Conservation (phyloP, 2,329 filamentous ascomycete species). For the Talaromyces sp. region DNA sequence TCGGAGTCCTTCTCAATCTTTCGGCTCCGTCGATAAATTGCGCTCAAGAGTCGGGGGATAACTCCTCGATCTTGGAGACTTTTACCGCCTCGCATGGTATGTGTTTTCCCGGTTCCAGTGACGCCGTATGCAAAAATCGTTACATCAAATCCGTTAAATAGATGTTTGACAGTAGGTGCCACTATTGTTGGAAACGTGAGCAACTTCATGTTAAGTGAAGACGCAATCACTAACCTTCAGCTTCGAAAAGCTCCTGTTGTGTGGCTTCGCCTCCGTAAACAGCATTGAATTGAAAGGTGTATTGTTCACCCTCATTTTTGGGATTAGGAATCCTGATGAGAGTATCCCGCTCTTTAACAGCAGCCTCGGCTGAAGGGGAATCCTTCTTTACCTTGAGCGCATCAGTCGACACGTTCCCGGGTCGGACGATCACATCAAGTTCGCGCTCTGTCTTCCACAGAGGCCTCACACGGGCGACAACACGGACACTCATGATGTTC, state of each 20-base stretch:
- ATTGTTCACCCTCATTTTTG: conserved; percentile 86
- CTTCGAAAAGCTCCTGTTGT: conserved; percentile 84
- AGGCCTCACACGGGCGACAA: conserved; percentile 86
- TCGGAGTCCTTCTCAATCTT: conserved; percentile 78
- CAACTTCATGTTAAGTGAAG: neutral
- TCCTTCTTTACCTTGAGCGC: conserved; percentile 27
- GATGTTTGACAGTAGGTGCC: conserved; percentile 80
- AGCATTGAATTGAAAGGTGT: conserved; percentile 89
- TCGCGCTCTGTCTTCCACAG: conserved; percentile 81
- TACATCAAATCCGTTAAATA: conserved; percentile 79
- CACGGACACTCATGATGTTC: conserved; percentile 59
- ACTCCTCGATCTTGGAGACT: conserved; percentile 81
- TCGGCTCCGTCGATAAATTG: conserved; percentile 78
- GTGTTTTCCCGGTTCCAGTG: conserved; percentile 90
- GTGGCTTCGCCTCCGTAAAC: conserved; percentile 79
- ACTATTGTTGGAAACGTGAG: conserved; percentile 54
- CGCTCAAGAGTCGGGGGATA: conserved; percentile 79
- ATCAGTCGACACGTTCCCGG: conserved; percentile 38
- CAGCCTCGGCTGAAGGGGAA: conserved; percentile 24
- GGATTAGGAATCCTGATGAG: conserved; percentile 88
- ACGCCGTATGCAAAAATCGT: conserved; percentile 92
- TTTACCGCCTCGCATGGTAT: conserved; percentile 91
- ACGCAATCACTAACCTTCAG: conserved; percentile 64
- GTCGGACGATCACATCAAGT: conserved; percentile 80
- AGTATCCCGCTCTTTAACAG: conserved; percentile 54